These are phyloP conservation scores for Meira nashicola DNA, from an alignment of 1,284 basidiomycete species.

Conservation along the genomic window DNA sequence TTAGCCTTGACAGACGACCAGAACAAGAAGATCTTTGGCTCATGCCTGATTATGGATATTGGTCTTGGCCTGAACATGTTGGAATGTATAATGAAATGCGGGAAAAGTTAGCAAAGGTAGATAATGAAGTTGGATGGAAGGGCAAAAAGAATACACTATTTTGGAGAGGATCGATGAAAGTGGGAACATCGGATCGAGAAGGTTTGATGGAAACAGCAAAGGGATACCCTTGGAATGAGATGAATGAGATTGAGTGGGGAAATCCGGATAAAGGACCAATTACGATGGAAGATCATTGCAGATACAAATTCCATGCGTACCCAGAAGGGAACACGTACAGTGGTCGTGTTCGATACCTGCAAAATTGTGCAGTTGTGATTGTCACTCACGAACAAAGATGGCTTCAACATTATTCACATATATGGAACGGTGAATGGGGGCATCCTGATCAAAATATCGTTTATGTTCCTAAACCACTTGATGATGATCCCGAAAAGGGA, in stretches of 20 bases:
- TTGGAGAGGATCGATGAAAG: conserved; percentile 42
- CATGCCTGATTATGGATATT: conserved; percentile 51
- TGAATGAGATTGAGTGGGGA: conserved; percentile 33
- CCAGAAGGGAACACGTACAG: conserved; percentile 48
- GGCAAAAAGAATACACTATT: conserved; percentile 36
- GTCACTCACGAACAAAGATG: conserved; percentile 43
- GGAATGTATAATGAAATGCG: conserved; percentile 40
- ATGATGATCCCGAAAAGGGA: conserved; percentile 12
- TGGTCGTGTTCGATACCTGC: conserved; percentile 40
- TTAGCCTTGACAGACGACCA: conserved; percentile 34
- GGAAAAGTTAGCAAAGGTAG: conserved; percentile 25
- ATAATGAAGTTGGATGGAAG: conserved; percentile 29
- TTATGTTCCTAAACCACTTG: conserved; percentile 30
- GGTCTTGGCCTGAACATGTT: conserved; percentile 46
- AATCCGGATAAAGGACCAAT: conserved; percentile 12
- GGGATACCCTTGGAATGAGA: conserved; percentile 39
- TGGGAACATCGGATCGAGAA: conserved; percentile 41
- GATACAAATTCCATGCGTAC: conserved; percentile 47
- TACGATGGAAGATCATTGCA: conserved; percentile 45
- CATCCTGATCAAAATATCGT: conserved; percentile 50
- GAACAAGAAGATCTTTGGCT: conserved; percentile 45
- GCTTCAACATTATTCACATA: conserved; percentile 48
- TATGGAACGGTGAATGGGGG: conserved; percentile 36
- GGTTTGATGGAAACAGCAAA: conserved; percentile 24
- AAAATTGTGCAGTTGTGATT: conserved; percentile 44